Conservation (phyloP, 2,329 filamentous ascomycete species). For the Diaporthe amygdali region DNA sequence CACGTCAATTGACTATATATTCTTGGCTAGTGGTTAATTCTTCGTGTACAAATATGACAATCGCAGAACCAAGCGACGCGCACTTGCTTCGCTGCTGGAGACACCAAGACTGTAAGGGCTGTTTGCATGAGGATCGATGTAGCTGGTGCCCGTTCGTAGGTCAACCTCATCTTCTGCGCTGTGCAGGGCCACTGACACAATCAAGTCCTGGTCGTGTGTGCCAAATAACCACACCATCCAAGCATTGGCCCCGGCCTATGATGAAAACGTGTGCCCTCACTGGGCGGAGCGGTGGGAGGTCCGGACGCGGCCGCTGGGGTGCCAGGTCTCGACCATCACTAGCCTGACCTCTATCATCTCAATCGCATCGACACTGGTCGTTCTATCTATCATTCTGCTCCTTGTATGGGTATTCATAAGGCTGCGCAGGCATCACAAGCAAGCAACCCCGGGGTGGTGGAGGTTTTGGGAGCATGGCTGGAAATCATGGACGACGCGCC, state of each 20-base stretch:
- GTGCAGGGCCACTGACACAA: neutral
- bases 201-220: conserved; percentile 58
- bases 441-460: conserved; percentile 29
- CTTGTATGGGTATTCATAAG: conserved; percentile 23
- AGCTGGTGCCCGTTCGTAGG: conserved; percentile 60
- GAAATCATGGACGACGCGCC: neutral
- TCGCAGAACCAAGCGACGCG: conserved; percentile 36
- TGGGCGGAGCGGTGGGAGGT: conserved; percentile 52
- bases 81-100: conserved; percentile 57
- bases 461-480: conserved; percentile 25
- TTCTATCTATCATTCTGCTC: conserved; percentile 32
- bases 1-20: neutral
- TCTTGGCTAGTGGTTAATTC: neutral
- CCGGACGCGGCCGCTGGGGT: conserved; percentile 43
- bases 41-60: neutral
- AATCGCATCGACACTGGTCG: conserved; percentile 37
- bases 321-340: conserved; percentile 48
- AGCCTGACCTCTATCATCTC: conserved; percentile 41
- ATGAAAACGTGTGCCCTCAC: conserved; percentile 57
- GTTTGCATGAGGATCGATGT: conserved; percentile 48
- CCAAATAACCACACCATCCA: conserved; percentile 53
- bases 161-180: neutral
- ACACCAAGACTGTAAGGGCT: conserved; percentile 52
- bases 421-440: conserved; percentile 22
- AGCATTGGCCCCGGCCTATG: conserved; percentile 55